Evolutionary conservation across 768 basidiomycete species (phyloP).

Genomic region (Tremella yokohamensis): DNA sequence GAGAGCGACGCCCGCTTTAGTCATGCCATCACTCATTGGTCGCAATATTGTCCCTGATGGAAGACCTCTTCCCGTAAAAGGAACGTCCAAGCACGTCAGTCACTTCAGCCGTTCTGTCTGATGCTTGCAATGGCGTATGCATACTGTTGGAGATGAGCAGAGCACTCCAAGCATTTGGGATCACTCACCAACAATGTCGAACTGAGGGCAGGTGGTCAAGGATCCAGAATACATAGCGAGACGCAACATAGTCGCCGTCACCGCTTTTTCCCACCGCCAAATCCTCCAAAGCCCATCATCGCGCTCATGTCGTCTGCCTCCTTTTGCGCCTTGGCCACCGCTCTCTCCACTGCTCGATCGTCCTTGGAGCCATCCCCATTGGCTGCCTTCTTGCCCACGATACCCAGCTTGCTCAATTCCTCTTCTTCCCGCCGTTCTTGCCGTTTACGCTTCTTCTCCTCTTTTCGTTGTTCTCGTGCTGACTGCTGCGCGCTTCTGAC

Average conservation of each 20-base stretch:
- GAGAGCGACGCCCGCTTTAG: too few relatives aligned
- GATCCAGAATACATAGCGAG: too few relatives aligned
- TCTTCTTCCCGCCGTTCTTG: constrained; percentile 66
- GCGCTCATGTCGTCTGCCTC: constrained; percentile 65
- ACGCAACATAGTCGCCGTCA: not conserved
- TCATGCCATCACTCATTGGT: too few relatives aligned
- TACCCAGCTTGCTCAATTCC: constrained; percentile 61
- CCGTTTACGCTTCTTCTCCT: constrained; percentile 63
- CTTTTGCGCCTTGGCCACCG: constrained; percentile 26
- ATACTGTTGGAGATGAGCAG: too few relatives aligned
- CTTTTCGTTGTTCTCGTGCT: constrained; percentile 55
- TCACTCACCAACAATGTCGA: too few relatives aligned
- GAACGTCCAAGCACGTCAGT: too few relatives aligned
- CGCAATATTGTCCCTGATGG: too few relatives aligned
- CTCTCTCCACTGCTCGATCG: not conserved
- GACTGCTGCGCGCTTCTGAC: constrained; percentile 70
- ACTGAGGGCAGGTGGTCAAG: too few relatives aligned
- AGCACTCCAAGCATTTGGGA: too few relatives aligned
- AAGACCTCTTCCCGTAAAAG: too few relatives aligned
- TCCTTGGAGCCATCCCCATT: not conserved
- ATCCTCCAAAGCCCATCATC: constrained; percentile 90
- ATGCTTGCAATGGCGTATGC: too few relatives aligned
- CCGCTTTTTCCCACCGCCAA: constrained; percentile 56
- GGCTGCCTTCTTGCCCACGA: constrained; percentile 13
- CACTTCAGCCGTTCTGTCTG: too few relatives aligned